phyloP scores from a whole-genome alignment of 2,329 filamentous ascomycete species.

The Stemphylium beticola region DNA sequence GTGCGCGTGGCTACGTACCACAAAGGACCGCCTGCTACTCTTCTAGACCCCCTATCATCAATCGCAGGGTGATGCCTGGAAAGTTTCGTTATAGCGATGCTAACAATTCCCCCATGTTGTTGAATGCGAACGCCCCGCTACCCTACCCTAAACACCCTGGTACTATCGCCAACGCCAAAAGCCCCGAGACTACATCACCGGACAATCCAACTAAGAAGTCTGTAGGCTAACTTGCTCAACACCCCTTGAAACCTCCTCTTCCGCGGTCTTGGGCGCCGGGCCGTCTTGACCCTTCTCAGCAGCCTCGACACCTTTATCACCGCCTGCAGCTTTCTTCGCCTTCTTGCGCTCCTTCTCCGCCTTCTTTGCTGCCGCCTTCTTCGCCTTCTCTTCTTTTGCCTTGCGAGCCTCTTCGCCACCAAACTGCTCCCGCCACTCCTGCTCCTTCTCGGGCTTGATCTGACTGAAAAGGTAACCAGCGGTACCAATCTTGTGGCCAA shows the following conservation, averaged over 20 bases:
- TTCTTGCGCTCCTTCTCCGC: conserved; percentile 70
- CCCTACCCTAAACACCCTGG: conserved; percentile 3
- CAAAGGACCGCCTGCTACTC: neutral
- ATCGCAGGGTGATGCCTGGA: neutral
- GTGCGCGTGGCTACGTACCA: conserved; percentile 8
- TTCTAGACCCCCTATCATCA: neutral
- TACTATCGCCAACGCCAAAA: conserved; percentile 7
- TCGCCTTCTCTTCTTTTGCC: conserved; percentile 72
- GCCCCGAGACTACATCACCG: neutral
- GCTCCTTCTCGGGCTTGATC: conserved; percentile 81
- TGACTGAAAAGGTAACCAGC: conserved; percentile 81
- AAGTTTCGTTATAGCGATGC: neutral
- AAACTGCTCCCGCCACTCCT: conserved; percentile 81
- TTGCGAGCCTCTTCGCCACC: conserved; percentile 71
- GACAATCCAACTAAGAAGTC: conserved; percentile 40
- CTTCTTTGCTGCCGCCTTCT: conserved; percentile 62
- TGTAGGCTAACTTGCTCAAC: conserved; percentile 54
- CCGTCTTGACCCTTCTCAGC: conserved; percentile 72
- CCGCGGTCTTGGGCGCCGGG: conserved; percentile 47
- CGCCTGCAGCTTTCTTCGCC: conserved; percentile 62
- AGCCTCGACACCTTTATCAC: conserved; percentile 79
- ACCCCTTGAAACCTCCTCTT: conserved; percentile 54
- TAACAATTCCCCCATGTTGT: neutral
- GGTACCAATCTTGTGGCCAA: conserved; percentile 81
- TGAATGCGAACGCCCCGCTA: conserved; percentile 5